These are phyloP conservation scores for Penicillium expansum DNA, from an alignment of 2,329 filamentous ascomycete species.

Conservation along the genomic window DNA sequence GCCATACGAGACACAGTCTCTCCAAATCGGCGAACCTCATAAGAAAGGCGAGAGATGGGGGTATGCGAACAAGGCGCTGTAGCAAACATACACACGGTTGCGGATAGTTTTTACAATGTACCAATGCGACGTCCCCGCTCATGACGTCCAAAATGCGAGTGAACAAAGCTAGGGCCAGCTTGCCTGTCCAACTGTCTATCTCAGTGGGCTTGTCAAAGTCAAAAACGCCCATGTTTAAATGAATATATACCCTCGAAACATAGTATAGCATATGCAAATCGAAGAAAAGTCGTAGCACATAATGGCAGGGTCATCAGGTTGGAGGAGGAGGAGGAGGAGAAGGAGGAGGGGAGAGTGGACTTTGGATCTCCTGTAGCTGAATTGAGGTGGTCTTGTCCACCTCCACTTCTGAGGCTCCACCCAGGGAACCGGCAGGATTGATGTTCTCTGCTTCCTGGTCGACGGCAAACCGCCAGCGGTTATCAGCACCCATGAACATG, in stretches of 20 bases:
- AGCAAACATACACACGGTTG: not conserved
- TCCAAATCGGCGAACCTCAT: not conserved
- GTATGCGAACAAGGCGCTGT: not conserved
- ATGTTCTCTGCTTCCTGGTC: slow-evolving; percentile 29
- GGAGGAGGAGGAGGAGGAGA: not conserved
- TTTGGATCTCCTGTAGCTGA: slow-evolving; percentile 18
- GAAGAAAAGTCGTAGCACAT: slow-evolving; percentile 5
- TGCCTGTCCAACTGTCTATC: not conserved
- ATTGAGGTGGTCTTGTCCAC: slow-evolving; percentile 25
- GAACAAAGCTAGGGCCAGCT: slow-evolving; percentile 5
- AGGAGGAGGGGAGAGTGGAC: not conserved
- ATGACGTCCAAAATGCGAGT: slow-evolving; percentile 1
- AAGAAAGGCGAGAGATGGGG: not conserved
- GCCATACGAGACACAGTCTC: not conserved
- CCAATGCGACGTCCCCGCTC: not conserved
- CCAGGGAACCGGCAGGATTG: not conserved
- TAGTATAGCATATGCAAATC: not conserved
- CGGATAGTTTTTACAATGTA: not conserved
- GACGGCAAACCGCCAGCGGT: slow-evolving; percentile 33
- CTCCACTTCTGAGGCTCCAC: not conserved
- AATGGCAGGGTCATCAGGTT: not conserved
- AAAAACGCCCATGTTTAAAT: not conserved
- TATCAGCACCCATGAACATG: slow-evolving; percentile 30
- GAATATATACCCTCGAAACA: not conserved
- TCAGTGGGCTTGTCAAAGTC: not conserved